A percentile compares a stretch with the other conserved stretches of the same genome.
These are phyloP conservation scores for Fulvia fulva DNA, from an alignment of 2,329 filamentous ascomycete genomes.

Conservation along the genomic window DNA sequence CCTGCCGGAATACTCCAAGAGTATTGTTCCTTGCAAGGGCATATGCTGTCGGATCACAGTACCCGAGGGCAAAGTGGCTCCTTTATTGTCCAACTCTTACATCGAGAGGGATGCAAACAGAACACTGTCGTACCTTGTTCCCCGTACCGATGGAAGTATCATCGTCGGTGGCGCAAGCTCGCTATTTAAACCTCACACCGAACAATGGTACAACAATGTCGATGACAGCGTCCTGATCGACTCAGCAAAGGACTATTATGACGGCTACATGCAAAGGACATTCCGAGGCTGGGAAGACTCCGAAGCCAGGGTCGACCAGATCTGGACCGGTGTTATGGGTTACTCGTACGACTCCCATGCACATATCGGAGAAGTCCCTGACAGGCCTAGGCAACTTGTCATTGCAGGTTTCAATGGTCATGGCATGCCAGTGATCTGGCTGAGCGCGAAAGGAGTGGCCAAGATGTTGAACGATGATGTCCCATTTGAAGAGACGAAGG, in stretches of 20 bases:
- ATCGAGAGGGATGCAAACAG: constrained; percentile 18
- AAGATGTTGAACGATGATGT: constrained; percentile 32
- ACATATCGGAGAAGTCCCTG: constrained; percentile 20
- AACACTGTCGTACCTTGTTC: constrained; percentile 37
- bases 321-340: constrained; percentile 42
- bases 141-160: constrained; percentile 42
- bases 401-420: constrained; percentile 32
- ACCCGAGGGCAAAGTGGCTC: constrained; percentile 12
- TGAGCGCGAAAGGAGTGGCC: constrained; percentile 40
- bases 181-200: constrained; percentile 31
- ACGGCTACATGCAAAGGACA: constrained; percentile 45
- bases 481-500: constrained; percentile 11
- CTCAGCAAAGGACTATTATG: constrained; percentile 41
- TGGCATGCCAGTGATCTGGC: constrained; percentile 48
- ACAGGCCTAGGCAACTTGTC: constrained; percentile 10
- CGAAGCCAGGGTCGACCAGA: constrained; percentile 33
- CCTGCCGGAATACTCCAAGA: constrained; percentile 31
- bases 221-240: constrained; percentile 46
- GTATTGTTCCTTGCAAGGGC: constrained; percentile 34
- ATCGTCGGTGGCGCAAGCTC: constrained; percentile 41
- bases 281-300: constrained; percentile 49
- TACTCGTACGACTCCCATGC: constrained; percentile 15
- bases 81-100: constrained; percentile 19
- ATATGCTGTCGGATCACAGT: constrained; percentile 27
- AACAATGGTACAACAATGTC: constrained; percentile 45